phyloP scores from a whole-genome alignment of 306 rosid species.

The Dryas drummondii region DNA sequence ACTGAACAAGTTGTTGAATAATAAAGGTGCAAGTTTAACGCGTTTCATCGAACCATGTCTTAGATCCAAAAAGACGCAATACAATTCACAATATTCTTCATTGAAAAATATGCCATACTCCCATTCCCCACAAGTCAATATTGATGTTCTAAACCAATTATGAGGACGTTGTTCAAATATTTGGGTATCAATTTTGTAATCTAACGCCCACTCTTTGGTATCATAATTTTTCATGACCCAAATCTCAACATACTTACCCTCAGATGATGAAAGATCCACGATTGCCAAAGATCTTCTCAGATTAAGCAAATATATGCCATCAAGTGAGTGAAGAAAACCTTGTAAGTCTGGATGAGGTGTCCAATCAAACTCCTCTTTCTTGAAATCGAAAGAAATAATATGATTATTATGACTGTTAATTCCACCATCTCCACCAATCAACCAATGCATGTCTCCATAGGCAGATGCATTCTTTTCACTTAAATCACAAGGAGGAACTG shows the following conservation, averaged over 20 bases:
- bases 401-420: no score
- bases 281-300: not conserved
- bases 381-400: not conserved
- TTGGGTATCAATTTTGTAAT: not conserved
- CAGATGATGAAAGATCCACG: not conserved
- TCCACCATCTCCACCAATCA: not conserved
- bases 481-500: not conserved
- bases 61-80: not conserved
- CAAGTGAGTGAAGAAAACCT: not conserved
- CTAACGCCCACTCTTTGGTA: not conserved
- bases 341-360: not conserved
- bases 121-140: not conserved
- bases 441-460: constrained; percentile 9
- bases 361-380: not conserved
- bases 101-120: not conserved
- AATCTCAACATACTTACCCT: not conserved
- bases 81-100: not conserved
- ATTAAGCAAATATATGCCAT: not conserved
- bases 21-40: not conserved
- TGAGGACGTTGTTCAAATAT: not conserved
- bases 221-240: not conserved
- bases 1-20: not conserved
- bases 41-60: not conserved
- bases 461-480: not conserved
- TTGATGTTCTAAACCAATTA: no score